Evolutionary conservation across 2,329 filamentous ascomycete genomes (phyloP), one percentile per base, ranked within the genome.

Genomic region (Plenodomus biglobosus): DNA sequence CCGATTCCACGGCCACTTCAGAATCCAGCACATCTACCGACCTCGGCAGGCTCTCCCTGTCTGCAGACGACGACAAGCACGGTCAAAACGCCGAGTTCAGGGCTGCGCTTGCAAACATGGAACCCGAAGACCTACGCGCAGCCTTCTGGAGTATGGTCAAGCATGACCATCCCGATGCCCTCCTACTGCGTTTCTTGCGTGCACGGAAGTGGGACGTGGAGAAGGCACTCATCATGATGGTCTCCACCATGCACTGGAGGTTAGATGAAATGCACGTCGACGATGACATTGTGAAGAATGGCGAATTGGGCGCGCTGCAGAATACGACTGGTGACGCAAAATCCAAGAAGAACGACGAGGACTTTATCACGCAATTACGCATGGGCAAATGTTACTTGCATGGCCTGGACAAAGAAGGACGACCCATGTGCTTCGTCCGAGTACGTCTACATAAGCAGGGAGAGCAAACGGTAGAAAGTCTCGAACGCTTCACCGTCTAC

Each of bases 121-220:
- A 85, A 0, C 89, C 92, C 0, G 90, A 95, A 63, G 80, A 87
- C 37, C 83, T 99, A 56, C 84, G 91, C 43, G 78, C 80, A 15
- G 86, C 91, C 0, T 88, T 97, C 67, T 97, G 94, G 94, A 82
- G 77, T 58, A 95, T 96, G 90, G 83, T 92, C 49, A 99, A 97
- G 77, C 87, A 94, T 64, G 94, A 99, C 66, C 85, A 97, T 68
- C 94, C 94, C 0, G 94, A 99, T 73, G 87, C 86, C 58, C 82
- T 85, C 48, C 85, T 83, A 19, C 59, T 75, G 50, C 58, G 69
- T 40, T 72, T 90, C 69, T 81, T 73, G 57, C 62, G 75, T 61
- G 64, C 75, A 39, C 57, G 73, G 27, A 75, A 73, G 74, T 99
- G 94, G 94, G 90, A 99, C 66, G 85, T 96, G 16, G 87, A 96